phyloP scores from a whole-genome alignment of 2,329 filamentous ascomycete species.

The Spiromastix sp. region DNA sequence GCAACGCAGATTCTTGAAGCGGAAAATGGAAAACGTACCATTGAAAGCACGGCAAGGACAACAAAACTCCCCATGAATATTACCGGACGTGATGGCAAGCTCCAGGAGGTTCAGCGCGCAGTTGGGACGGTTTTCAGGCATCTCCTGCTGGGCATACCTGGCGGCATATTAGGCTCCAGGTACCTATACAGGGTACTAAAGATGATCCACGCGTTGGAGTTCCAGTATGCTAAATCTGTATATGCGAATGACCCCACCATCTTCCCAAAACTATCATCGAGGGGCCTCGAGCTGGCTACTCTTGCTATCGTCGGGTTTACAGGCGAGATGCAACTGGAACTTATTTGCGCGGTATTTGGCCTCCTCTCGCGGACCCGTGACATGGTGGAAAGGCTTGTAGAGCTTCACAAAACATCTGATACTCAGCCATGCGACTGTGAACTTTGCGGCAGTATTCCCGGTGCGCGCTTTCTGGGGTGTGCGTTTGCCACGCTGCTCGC shows the following conservation, averaged over 20 bases:
- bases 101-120: conserved; percentile 17
- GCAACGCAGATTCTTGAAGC: conserved; percentile 28
- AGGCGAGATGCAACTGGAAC: conserved; percentile 27
- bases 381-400: conserved; percentile 15
- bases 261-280: too few species aligned
- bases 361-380: conserved; percentile 23
- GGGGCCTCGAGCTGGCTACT: conserved; percentile 25
- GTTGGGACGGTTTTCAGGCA: conserved; percentile 26
- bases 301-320: conserved; percentile 28
- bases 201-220: conserved; percentile 18
- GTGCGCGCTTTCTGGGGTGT: conserved; percentile 19
- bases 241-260: too few species aligned
- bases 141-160: conserved; percentile 27
- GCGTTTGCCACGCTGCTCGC: conserved; percentile 24
- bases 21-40: conserved; percentile 23
- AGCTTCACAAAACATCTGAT: background rate
- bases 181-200: conserved; percentile 23
- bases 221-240: too few species aligned
- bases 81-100: conserved; percentile 15
- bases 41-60: conserved; percentile 25
- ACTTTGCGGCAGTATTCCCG: conserved; percentile 16
- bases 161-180: conserved; percentile 28
- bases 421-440: conserved; percentile 3
- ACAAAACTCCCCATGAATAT: conserved; percentile 22
- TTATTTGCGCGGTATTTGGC: conserved; percentile 32